Evolutionary conservation across 2,329 filamentous ascomycete species (phyloP), one percentile per base, ranked within the genome.

Genomic region (Sporothrix curviconia): DNA sequence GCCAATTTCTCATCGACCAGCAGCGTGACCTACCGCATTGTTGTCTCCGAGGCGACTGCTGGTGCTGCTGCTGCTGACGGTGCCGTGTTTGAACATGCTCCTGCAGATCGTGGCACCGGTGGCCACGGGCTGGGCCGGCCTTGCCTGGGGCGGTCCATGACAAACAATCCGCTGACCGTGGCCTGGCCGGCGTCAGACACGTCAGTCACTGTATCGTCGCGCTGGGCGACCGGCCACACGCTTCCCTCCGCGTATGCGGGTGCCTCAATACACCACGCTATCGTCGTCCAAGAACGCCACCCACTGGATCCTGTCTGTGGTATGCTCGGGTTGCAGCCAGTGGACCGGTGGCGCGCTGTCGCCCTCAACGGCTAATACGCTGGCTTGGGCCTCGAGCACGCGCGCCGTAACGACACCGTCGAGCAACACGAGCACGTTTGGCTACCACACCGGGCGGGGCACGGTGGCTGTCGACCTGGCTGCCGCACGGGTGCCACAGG

Each of bases 71-170:
- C n/a, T n/a, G n/a, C n/a, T n/a, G n/a, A n/a, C 39, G n/a, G 17
- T n/a, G 7, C 5, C 62, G 1, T 60, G 67, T 0, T 72, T 69
- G 39, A 70, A 74, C 50, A 70, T 68, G 0, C 63, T 73, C 1
- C 57, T 74, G n/a, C 69, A 72, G 58, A 70, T 72, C 32, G 62
- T 69, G 7, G 66, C 71, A 0, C 71, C 71, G 2, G 64, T 64
- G 15, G 59, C 65, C 1, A 66, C 68, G 55, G 68, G 67, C 8
- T 74, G 71, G 71, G 69, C 68, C 1, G 71, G 71, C 5, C 68
- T 73, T 36, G 63, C 70, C 1, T 74, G 71, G 71, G 71, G 70
- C 28, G 71, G 71, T 66, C 67, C n/a, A 74, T 73, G 71, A 69
- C 68, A 2, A 67, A 67, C 37, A 71, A 71, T 25, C 71, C 71